Percentiles rank a stretch among this genome's conserved stretches.
These are phyloP conservation scores for Raffaelea deltoideospora DNA, from an alignment of 2,329 filamentous ascomycete species.

Conservation along the genomic window DNA sequence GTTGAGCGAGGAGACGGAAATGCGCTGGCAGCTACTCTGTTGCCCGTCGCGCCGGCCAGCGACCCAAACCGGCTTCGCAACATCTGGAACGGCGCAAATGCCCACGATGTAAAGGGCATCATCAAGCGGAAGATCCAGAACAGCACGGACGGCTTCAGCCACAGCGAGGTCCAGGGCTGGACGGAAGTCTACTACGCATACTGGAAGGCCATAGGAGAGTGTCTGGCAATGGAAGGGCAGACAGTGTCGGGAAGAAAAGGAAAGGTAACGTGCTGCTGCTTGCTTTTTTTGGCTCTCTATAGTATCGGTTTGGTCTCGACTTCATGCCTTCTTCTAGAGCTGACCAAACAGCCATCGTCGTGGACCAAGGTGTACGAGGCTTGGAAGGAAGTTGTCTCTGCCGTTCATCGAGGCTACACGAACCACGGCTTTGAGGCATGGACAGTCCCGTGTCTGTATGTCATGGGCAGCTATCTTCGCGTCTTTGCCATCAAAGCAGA, in stretches of 20 bases:
- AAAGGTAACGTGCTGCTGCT: slow-evolving; percentile 15
- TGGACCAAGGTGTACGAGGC: slow-evolving; percentile 74
- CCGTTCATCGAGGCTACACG: slow-evolving; percentile 68
- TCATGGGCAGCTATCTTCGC: slow-evolving; percentile 72
- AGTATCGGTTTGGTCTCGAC: too few species aligned
- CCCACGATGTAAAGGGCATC: slow-evolving; percentile 49
- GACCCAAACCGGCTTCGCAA: slow-evolving; percentile 51
- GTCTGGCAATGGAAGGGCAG: slow-evolving; percentile 48
- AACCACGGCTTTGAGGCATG: slow-evolving; percentile 66
- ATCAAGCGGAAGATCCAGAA: slow-evolving; percentile 58
- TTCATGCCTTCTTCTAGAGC: too few species aligned
- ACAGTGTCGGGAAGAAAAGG: slow-evolving; percentile 20
- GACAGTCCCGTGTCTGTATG: slow-evolving; percentile 84
- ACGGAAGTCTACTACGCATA: slow-evolving; percentile 69
- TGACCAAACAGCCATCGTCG: too few species aligned
- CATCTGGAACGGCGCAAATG: slow-evolving; percentile 58
- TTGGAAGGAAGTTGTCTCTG: slow-evolving; percentile 74
- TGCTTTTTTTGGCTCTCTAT: neutral
- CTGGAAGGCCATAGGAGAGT: slow-evolving; percentile 67
- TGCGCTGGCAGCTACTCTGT: slow-evolving; percentile 58
- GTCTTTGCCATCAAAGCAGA: slow-evolving; percentile 87
- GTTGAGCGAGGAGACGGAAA: slow-evolving; percentile 53
- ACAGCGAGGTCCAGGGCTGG: slow-evolving; percentile 67
- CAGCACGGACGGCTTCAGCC: slow-evolving; percentile 39
- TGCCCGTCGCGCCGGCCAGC: slow-evolving; percentile 47